Percentiles rank a stretch among this genome's conserved stretches.
Evolutionary conservation across 352 stramenopile genomes (phyloP).

Genomic region (Phytophthora capsici): DNA sequence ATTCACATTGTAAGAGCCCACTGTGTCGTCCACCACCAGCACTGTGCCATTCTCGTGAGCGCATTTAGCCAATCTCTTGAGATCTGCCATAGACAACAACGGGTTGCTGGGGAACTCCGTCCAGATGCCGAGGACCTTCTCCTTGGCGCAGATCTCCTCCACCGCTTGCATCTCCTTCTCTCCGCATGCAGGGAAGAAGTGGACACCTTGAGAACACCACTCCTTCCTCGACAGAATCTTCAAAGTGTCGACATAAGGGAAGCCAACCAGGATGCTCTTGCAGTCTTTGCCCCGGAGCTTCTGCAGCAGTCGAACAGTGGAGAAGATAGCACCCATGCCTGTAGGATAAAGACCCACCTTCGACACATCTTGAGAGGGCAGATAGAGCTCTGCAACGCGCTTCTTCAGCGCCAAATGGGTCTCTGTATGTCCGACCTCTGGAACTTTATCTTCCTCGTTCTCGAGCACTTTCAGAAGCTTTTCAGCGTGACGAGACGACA

Average conservation of each 20-base stretch:
- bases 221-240: conserved; percentile 92
- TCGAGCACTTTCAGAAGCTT: conserved; percentile 61
- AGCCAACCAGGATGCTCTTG: conserved; percentile 92
- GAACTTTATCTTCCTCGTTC: conserved; percentile 2
- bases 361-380: conserved; percentile 17
- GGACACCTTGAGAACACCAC: conserved; percentile 83
- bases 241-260: conserved; percentile 94
- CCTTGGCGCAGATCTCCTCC: conserved; percentile 70
- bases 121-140: conserved; percentile 89
- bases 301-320: conserved; percentile 75
- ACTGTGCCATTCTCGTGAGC: conserved; percentile 87
- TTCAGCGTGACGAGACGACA: conserved; percentile 87
- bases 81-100: conserved; percentile 85
- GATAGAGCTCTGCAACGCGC: conserved; percentile 64
- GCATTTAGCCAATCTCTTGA: conserved; percentile 81
- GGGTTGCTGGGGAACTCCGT: conserved; percentile 95
- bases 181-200: conserved; percentile 90
- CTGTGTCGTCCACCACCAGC: conserved; percentile 92
- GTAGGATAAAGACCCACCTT: conserved; percentile 85
- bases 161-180: conserved; percentile 65
- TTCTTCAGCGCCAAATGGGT: conserved; percentile 52
- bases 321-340: conserved; percentile 91
- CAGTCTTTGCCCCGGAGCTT: conserved; percentile 36
- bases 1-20: conserved; percentile 93
- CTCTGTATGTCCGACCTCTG: conserved; percentile 8